A percentile compares a stretch with the other conserved stretches of the same genome.
Evolutionary conservation across 31 red algal species (phyloP).

Genomic region (Asparagopsis taxiformis): DNA sequence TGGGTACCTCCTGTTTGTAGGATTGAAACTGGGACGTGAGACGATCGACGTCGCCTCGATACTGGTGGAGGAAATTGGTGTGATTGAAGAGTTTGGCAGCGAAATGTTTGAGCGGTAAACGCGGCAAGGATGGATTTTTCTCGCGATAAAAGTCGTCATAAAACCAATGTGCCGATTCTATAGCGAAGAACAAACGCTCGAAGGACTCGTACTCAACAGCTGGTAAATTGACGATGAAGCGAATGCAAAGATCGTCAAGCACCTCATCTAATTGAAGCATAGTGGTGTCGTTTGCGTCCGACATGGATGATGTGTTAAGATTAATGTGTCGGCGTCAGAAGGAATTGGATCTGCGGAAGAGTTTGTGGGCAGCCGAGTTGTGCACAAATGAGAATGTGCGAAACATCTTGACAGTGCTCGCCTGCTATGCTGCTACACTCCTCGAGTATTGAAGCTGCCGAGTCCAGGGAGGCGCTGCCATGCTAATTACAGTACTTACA

Average conservation of each 20-base stretch:
- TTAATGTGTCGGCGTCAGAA: too few relatives aligned
- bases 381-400: too few relatives aligned
- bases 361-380: too few relatives aligned
- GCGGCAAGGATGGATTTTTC: conserved; percentile 62
- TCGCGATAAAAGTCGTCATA: conserved; percentile 96
- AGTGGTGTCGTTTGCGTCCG: too few relatives aligned
- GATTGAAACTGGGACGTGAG: conserved; percentile 83
- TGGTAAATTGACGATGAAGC: conserved; percentile 87
- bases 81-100: conserved; percentile 77
- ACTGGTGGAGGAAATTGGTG: conserved; percentile 57
- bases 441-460: too few relatives aligned
- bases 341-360: too few relatives aligned
- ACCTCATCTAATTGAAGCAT: conserved; percentile 41
- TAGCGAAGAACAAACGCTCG: conserved; percentile 91
- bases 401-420: too few relatives aligned
- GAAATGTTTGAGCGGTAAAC: conserved; percentile 77
- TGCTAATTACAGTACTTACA: too few relatives aligned
- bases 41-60: conserved; percentile 55
- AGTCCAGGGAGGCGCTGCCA: too few relatives aligned
- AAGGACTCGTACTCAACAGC: conserved; percentile 92
- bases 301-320: too few relatives aligned
- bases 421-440: too few relatives aligned
- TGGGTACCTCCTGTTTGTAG: conserved; percentile 96
- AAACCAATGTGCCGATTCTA: conserved; percentile 98
- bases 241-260: conserved; percentile 87